Conservation (phyloP, 169 alveolate species). For the Toxoplasma gondii region DNA sequence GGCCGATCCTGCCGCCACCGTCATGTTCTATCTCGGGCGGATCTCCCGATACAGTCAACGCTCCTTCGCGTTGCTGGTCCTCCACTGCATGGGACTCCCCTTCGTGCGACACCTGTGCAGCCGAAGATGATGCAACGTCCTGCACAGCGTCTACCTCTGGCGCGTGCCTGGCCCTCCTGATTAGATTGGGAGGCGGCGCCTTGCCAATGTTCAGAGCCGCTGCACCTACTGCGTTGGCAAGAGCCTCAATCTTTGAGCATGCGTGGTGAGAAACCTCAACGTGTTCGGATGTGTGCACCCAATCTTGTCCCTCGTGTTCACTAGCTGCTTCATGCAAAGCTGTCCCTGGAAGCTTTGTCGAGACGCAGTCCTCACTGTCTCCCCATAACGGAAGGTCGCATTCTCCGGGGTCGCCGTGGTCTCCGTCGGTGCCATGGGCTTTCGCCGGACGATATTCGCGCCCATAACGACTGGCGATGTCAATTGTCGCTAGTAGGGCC, state of each 20-base stretch:
- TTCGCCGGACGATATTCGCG: slow-evolving; percentile 7
- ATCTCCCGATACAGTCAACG: too few species aligned
- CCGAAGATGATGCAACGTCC: not conserved
- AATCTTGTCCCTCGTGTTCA: not conserved
- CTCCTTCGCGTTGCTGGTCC: not conserved
- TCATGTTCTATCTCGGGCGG: too few species aligned
- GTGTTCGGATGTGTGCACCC: not conserved
- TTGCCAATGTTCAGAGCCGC: slow-evolving; percentile 38
- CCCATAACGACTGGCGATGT: slow-evolving; percentile 49
- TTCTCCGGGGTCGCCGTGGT: not conserved
- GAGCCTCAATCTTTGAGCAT: slow-evolving; percentile 32
- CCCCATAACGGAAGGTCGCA: not conserved
- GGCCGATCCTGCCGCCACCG: too few species aligned
- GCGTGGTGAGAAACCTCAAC: not conserved
- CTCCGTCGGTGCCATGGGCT: not conserved
- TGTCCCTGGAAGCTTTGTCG: not conserved
- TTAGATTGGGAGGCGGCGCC: slow-evolving; percentile 32
- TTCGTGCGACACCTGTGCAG: not conserved
- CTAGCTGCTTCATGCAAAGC: not conserved
- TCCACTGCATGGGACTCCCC: not conserved
- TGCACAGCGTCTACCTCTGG: not conserved
- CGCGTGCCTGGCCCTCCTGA: not conserved
- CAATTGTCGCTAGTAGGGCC: slow-evolving; percentile 20
- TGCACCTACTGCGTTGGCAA: slow-evolving; percentile 40
- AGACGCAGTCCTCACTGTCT: not conserved